Evolutionary conservation across 768 basidiomycete genomes (phyloP).

Genomic region (Glaciozyma martinii): DNA sequence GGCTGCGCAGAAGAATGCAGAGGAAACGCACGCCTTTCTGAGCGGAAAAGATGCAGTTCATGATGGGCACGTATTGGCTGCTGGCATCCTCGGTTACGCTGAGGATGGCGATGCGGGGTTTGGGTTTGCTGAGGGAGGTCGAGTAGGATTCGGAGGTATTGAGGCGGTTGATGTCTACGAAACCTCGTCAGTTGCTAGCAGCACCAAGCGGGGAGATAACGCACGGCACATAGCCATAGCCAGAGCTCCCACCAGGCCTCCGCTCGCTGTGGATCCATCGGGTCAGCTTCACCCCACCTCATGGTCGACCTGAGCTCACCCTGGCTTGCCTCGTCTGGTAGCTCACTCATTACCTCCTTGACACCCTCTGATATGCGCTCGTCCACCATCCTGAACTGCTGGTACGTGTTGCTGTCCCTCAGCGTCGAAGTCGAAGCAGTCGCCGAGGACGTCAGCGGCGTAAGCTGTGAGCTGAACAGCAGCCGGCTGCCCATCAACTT

Average conservation of each 20-base stretch:
- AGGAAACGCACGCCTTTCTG: constrained; percentile 67
- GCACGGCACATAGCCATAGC: constrained; percentile 87
- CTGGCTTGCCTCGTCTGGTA: constrained; percentile 14
- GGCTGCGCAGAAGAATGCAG: neutral
- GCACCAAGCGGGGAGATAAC: constrained; percentile 27
- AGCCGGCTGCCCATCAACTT: constrained; percentile 17
- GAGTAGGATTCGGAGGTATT: constrained; percentile 34
- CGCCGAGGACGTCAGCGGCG: neutral
- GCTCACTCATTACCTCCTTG: constrained; percentile 48
- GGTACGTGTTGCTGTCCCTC: constrained; percentile 67
- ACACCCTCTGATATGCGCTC: constrained; percentile 56
- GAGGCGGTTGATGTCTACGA: constrained; percentile 60
- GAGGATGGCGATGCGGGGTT: constrained; percentile 62
- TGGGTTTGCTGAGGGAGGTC: constrained; percentile 34
- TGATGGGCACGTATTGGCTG: constrained; percentile 89
- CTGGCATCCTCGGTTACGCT: constrained; percentile 87
- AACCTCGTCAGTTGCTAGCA: constrained; percentile 36
- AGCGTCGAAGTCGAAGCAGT: constrained; percentile 9
- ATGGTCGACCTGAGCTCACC: neutral
- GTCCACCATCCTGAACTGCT: constrained; percentile 71
- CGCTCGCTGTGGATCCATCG: neutral
- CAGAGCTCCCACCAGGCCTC: constrained; percentile 66
- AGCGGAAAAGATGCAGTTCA: constrained; percentile 98
- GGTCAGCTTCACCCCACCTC: neutral
- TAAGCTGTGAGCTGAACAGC: constrained; percentile 24